These are phyloP conservation scores for Strigomonas culicis DNA, from an alignment of 208 protist genomes.

Conservation along the genomic window DNA sequence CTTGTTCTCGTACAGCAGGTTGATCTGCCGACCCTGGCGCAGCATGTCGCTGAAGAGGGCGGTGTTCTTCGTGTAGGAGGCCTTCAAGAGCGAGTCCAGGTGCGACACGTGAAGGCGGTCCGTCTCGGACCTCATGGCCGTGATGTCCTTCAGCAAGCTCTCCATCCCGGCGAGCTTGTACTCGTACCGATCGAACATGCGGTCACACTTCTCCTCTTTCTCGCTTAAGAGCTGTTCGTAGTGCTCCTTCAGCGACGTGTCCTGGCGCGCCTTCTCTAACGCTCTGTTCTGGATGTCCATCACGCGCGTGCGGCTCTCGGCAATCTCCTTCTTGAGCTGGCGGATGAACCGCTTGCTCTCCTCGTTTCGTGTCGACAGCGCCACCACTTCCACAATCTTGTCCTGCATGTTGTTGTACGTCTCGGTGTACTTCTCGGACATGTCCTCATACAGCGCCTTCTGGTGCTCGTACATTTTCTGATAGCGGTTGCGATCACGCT, in stretches of 20 bases:
- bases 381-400: slow-evolving; percentile 86
- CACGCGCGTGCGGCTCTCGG: slow-evolving; percentile 68
- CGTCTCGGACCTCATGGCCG: slow-evolving; percentile 45
- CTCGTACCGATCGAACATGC: slow-evolving; percentile 57
- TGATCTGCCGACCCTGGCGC: slow-evolving; percentile 68
- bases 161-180: slow-evolving; percentile 62
- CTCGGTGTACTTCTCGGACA: slow-evolving; percentile 66
- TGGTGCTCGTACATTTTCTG: slow-evolving; percentile 91
- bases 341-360: slow-evolving; percentile 89
- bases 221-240: slow-evolving; percentile 60
- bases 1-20: slow-evolving; percentile 67
- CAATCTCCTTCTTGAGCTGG: slow-evolving; percentile 86
- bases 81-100: slow-evolving; percentile 78
- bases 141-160: slow-evolving; percentile 73
- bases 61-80: slow-evolving; percentile 82
- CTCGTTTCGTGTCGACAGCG: slow-evolving; percentile 83
- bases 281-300: slow-evolving; percentile 82
- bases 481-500: slow-evolving; percentile 73
- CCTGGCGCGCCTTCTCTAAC: slow-evolving; percentile 53
- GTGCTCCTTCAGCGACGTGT: slow-evolving; percentile 39
- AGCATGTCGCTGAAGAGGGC: slow-evolving; percentile 81
- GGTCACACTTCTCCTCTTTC: slow-evolving; percentile 53
- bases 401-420: slow-evolving; percentile 75
- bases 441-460: slow-evolving; percentile 76
- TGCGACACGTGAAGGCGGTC: slow-evolving; percentile 70